These are phyloP conservation scores for Nematocida major DNA, from an alignment of 371 early-diverging fungal species.

Conservation along the genomic window DNA sequence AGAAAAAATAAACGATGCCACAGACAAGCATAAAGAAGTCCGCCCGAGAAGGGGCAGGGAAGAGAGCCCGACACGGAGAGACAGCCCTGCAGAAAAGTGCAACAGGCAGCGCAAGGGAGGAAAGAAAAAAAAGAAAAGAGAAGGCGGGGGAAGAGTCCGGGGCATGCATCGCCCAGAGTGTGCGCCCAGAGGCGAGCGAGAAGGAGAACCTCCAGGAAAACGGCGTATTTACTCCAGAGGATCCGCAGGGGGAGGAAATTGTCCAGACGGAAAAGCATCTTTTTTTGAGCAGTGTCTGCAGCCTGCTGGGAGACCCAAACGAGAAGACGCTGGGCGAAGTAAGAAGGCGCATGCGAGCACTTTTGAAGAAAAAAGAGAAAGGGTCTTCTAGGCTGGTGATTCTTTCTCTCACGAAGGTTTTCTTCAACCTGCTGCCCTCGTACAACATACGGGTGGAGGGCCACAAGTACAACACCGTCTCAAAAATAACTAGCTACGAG, in stretches of 20 bases:
- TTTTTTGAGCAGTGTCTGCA: background rate
- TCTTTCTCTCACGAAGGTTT: slow-evolving; percentile 34
- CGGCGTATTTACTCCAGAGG: background rate
- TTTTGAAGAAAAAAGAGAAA: slow-evolving; percentile 29
- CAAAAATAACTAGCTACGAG: slow-evolving; percentile 37
- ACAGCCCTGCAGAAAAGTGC: too few species aligned
- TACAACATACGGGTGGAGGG: slow-evolving; percentile 39
- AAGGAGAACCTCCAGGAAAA: too few species aligned
- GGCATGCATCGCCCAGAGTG: too few species aligned
- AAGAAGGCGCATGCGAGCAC: background rate
- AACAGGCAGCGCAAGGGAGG: too few species aligned
- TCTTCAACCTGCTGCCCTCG: slow-evolving; percentile 39
- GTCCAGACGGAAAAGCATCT: slow-evolving; percentile 9
- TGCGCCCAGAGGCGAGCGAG: too few species aligned
- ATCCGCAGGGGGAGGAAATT: too few species aligned
- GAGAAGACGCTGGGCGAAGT: slow-evolving; percentile 32
- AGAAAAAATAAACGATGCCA: too few species aligned
- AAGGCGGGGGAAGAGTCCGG: too few species aligned
- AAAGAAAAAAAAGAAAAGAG: too few species aligned
- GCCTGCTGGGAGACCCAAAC: slow-evolving; percentile 15
- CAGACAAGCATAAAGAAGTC: background rate
- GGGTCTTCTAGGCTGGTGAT: slow-evolving; percentile 11
- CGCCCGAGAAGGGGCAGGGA: background rate
- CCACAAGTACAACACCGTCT: slow-evolving; percentile 33
- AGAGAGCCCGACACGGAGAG: too few species aligned